Evolutionary conservation across 2,329 filamentous ascomycete species (phyloP), one percentile per base, ranked within the genome.

Genomic region (Cladobotryum protrusum): DNA sequence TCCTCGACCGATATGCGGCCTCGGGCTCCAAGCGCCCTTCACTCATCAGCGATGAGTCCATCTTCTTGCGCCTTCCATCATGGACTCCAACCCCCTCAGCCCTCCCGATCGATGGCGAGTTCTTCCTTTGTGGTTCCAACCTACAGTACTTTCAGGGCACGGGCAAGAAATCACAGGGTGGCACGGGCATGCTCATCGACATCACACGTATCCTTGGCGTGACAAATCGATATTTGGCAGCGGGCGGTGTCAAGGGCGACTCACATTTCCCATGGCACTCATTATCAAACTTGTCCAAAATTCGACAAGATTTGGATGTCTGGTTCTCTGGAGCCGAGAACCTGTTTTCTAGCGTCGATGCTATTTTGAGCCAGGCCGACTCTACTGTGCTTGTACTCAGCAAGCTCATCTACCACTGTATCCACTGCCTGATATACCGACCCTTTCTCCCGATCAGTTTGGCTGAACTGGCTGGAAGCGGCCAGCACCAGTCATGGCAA

Each of bases 211-310:
- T 95, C 42, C 75, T 95, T 6, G 89, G 89, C 33, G 85, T 85
- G 52, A 92, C 89, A 2, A 93, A 91, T 61, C 80, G 84, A 52
- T 95, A 95, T 65, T 76, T 95, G 45, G 87, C 89, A 8, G 86
- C 87, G 2, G 89, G 89, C 6, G 89, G 89, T 33, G 87, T 93
- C 49, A 93, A 92, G 67, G 88, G 88, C 29, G 89, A 95, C 62
- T 90, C 88, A 0, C 89, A 95, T 65, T 95, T 95, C 56, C 89
- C 89, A 9, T 95, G 89, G 89, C 89, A 95, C 63, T 83, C 87
- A 2, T 76, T 91, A 17, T 95, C 89, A 5, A 91, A 86, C 53
- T 74, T 95, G 2, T 93, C 89, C 47, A 90, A 89, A 62, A 93
- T 95, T 56, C 80, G 88, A 29, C 86, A 91, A 56, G 87, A 93